Evolutionary conservation across 176 grass and related monocot genomes (phyloP), one percentile per base, ranked within the genome.

Genomic region (Cenchrus americanus): DNA sequence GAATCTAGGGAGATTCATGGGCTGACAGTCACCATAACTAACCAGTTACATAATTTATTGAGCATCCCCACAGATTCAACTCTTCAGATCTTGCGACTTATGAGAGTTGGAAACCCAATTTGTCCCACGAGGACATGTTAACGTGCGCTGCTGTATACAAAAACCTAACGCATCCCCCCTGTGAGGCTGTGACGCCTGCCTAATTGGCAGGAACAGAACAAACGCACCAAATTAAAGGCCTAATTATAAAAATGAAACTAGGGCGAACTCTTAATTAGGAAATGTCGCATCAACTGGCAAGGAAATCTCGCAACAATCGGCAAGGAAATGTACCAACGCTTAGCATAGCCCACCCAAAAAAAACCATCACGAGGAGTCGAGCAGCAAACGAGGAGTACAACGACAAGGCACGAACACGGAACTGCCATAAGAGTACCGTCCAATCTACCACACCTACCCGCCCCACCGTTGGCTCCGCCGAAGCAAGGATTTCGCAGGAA

Each of bases 71-170:
- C 40, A 22, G 30, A 67, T 69, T 66, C 51, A 78, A 23, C 59
- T 73, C 49, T 77, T 84, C 79, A 82, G 88, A 86, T 78, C 88
- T 72, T 13, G 65, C 24, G 23, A 37, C 47, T 62, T 48, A 43
- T 50, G n/a, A 52, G 42, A 51, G 46, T 14, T 63, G 26, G 72
- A 65, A 82, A 77, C 54, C 21, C 47, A 11, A 65, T 48, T 10
- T 77, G 64, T 77, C 14, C 19, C 19, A 37, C 34, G 34, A 34
- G 32, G 12, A 75, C 27, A n/a, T 37, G 23, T 24, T 47, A 37
- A 58, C 42, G 26, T 50, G 63, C 7, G 18, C 27, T 54, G 62
- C 62, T 54, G 32, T 44, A 55, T 65, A 21, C 5, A 50, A 49
- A 77, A 69, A 30, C 34, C 12, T 4, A 34, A 23, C 22, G 58